phyloP scores from a whole-genome alignment of 257 asterid species.

The Fraxinus anomala region DNA sequence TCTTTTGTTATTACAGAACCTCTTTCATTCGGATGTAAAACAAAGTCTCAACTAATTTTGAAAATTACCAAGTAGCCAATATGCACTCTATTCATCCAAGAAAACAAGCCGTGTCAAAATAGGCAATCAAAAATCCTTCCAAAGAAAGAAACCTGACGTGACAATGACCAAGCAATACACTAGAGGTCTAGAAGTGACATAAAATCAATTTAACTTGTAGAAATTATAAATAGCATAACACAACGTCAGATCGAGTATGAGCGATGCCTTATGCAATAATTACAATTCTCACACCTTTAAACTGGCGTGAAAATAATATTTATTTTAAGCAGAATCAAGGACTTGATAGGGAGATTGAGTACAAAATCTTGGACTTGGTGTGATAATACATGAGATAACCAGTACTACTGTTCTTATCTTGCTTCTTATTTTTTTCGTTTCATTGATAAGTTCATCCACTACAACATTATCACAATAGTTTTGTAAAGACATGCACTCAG shows the following conservation, averaged over 20 bases:
- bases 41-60: not conserved
- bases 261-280: not conserved
- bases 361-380: not conserved
- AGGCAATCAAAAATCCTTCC: not conserved
- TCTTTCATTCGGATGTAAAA: not conserved
- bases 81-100: not conserved
- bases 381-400: not conserved
- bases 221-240: not conserved
- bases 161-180: not conserved
- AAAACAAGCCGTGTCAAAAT: not conserved
- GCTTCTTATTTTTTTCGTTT: conserved; percentile 5
- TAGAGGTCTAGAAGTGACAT: not conserved
- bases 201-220: not conserved
- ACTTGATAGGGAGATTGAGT: not conserved
- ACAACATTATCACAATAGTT: conserved; percentile 8
- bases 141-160: not conserved
- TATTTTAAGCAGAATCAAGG: not conserved
- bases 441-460: not conserved
- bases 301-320: not conserved
- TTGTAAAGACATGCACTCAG: not conserved
- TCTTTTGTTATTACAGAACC: not conserved
- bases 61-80: not conserved
- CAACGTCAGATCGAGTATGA: not conserved
- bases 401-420: not conserved
- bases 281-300: not conserved